Evolutionary conservation across 495 filamentous ascomycete species (phyloP).

Genomic region (Cercophora sp.): DNA sequence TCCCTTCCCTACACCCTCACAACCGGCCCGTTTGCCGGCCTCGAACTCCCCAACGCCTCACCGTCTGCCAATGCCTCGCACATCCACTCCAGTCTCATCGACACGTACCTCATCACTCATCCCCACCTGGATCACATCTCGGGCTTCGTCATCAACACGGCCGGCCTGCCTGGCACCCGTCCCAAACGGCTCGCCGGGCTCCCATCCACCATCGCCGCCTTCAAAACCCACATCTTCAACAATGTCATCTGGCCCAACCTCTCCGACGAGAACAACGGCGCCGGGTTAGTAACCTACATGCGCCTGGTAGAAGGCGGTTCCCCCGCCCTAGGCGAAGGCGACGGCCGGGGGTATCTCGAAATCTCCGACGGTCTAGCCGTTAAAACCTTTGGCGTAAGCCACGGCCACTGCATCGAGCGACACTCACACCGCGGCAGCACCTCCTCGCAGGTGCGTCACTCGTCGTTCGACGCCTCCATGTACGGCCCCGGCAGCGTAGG

Average conservation of each 20-base stretch:
- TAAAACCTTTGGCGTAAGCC: slow-evolving; percentile 74
- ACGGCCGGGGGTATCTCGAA: slow-evolving; percentile 74
- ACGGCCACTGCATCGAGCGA: slow-evolving; percentile 78
- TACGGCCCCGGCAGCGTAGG: not conserved
- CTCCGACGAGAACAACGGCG: slow-evolving; percentile 91
- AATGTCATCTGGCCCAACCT: slow-evolving; percentile 97
- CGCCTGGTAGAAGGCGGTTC: slow-evolving; percentile 85
- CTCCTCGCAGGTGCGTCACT: slow-evolving; percentile 34
- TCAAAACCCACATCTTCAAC: slow-evolving; percentile 95
- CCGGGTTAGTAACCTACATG: slow-evolving; percentile 86
- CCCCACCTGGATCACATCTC: slow-evolving; percentile 91
- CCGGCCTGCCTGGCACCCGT: slow-evolving; percentile 65
- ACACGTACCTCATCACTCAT: slow-evolving; percentile 87
- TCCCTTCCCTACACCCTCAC: slow-evolving; percentile 35
- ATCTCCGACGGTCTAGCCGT: slow-evolving; percentile 77
- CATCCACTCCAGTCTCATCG: slow-evolving; percentile 71
- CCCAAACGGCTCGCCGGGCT: slow-evolving; percentile 83
- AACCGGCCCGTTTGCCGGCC: slow-evolving; percentile 66
- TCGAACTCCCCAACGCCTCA: slow-evolving; percentile 57
- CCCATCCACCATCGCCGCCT: slow-evolving; percentile 76
- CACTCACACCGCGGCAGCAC: slow-evolving; percentile 58
- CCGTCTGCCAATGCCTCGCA: slow-evolving; percentile 74
- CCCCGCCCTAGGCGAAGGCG: slow-evolving; percentile 69
- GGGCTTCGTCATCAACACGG: slow-evolving; percentile 89
- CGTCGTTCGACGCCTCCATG: slow-evolving; percentile 30